These are phyloP conservation scores for Leccinum variicolor DNA, from an alignment of 768 basidiomycete species.

Conservation along the genomic window DNA sequence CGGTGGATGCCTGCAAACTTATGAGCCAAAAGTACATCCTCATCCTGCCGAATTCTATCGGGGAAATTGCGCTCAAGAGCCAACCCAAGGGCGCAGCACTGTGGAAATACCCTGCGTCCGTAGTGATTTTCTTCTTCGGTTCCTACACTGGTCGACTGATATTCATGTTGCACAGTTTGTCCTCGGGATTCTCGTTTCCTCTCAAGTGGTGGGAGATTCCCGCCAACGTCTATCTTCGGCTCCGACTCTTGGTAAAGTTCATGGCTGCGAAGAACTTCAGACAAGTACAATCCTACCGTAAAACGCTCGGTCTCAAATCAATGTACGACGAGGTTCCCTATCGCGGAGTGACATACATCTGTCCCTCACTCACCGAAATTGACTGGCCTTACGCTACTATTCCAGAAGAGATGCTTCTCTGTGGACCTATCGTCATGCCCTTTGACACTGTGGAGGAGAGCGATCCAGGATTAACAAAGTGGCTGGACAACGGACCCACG, in stretches of 20 bases:
- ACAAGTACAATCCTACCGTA: not conserved
- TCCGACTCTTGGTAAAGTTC: not conserved
- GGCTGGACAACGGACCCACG: not conserved
- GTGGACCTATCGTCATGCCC: slow-evolving; percentile 9
- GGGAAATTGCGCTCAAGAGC: not conserved
- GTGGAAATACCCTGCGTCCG: slow-evolving; percentile 12
- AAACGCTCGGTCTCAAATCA: not conserved
- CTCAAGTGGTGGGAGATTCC: slow-evolving; percentile 15
- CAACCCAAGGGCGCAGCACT: slow-evolving; percentile 1
- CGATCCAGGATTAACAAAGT: slow-evolving; percentile 2
- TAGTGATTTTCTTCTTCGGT: not conserved
- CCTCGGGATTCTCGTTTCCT: slow-evolving; percentile 10
- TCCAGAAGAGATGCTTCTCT: not conserved
- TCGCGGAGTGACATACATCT: not conserved
- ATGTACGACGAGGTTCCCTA: not conserved
- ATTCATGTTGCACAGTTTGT: not conserved
- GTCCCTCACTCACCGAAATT: slow-evolving; percentile 1
- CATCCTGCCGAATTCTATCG: slow-evolving; percentile 1
- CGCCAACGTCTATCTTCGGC: slow-evolving; percentile 2
- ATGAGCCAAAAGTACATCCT: slow-evolving; percentile 1
- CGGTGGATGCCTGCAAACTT: slow-evolving; percentile 1
- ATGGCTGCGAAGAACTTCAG: not conserved
- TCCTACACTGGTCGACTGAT: not conserved
- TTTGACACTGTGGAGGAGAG: slow-evolving; percentile 8
- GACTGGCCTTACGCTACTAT: not conserved